phyloP scores from a whole-genome alignment of 1,284 basidiomycete genomes.

The Puccinia triticina region DNA sequence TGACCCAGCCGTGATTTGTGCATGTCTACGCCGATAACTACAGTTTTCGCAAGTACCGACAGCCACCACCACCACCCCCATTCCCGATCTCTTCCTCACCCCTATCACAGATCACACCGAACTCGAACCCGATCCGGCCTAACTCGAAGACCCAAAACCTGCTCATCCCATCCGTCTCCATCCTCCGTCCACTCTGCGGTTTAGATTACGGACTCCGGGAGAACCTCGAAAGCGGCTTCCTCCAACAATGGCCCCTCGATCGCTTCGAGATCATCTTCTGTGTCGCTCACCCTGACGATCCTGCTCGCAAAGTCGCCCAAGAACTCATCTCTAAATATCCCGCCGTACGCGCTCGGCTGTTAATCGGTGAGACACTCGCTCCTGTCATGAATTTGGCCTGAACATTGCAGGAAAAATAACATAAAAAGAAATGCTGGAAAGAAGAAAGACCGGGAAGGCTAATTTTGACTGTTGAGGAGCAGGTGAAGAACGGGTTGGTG shows the following conservation, averaged over 20 bases:
- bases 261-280: slow-evolving; percentile 81
- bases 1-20: background rate
- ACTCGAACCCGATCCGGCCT: background rate
- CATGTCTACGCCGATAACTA: background rate
- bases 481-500: slow-evolving; percentile 68
- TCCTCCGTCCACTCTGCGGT: slow-evolving; percentile 86
- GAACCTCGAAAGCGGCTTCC: slow-evolving; percentile 86
- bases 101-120: background rate
- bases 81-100: slow-evolving; percentile 24
- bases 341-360: slow-evolving; percentile 69
- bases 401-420: slow-evolving; percentile 27
- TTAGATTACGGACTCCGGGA: slow-evolving; percentile 89
- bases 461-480: slow-evolving; percentile 64
- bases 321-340: slow-evolving; percentile 77
- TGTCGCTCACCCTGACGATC: slow-evolving; percentile 78
- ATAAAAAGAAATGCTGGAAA: slow-evolving; percentile 3
- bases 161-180: slow-evolving; percentile 76
- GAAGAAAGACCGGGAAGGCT: slow-evolving; percentile 62
- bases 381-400: background rate
- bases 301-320: slow-evolving; percentile 75
- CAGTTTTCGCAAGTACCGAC: slow-evolving; percentile 38
- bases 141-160: slow-evolving; percentile 19
- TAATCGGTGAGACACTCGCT: slow-evolving; percentile 69
- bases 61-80: slow-evolving; percentile 32
- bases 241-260: slow-evolving; percentile 77